Conservation (phyloP, 2,329 filamentous ascomycete genomes). For the Onygenales sp. region DNA sequence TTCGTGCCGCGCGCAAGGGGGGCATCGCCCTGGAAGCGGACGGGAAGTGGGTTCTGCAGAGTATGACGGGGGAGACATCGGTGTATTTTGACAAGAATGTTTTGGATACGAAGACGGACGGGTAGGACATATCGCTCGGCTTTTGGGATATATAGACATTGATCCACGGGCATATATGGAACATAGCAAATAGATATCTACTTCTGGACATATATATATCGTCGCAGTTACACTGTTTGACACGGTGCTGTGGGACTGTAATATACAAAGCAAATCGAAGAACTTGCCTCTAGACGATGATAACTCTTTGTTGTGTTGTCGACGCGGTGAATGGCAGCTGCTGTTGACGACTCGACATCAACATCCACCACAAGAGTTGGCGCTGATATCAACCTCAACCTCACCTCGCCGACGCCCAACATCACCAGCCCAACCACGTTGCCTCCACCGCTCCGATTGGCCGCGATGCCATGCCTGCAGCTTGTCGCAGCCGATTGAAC, state of each 20-base stretch:
- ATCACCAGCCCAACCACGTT: not conserved
- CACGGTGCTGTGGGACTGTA: too few relatives aligned
- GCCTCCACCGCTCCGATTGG: not conserved
- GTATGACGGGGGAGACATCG: conserved; percentile 20
- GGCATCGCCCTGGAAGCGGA: conserved; percentile 34
- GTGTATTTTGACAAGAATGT: not conserved
- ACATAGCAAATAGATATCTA: too few relatives aligned
- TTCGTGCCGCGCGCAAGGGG: conserved; percentile 28
- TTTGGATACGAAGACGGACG: not conserved
- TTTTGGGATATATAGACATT: not conserved
- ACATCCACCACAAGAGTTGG: not conserved
- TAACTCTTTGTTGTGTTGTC: too few relatives aligned
- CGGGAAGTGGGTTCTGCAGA: conserved; percentile 30
- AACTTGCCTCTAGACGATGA: too few relatives aligned
- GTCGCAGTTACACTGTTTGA: too few relatives aligned
- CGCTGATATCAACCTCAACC: not conserved
- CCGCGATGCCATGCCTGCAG: not conserved
- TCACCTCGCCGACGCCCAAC: not conserved
- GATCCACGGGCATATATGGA: too few relatives aligned
- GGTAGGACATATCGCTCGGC: too few relatives aligned
- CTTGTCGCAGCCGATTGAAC: not conserved
- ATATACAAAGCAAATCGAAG: too few relatives aligned
- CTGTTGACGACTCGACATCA: too few relatives aligned
- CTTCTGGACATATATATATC: too few relatives aligned
- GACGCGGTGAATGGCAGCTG: too few relatives aligned